Base-by-base conservation (phyloP, 495 filamentous ascomycete species). In the Beverwykella pulmonaria region DNA sequence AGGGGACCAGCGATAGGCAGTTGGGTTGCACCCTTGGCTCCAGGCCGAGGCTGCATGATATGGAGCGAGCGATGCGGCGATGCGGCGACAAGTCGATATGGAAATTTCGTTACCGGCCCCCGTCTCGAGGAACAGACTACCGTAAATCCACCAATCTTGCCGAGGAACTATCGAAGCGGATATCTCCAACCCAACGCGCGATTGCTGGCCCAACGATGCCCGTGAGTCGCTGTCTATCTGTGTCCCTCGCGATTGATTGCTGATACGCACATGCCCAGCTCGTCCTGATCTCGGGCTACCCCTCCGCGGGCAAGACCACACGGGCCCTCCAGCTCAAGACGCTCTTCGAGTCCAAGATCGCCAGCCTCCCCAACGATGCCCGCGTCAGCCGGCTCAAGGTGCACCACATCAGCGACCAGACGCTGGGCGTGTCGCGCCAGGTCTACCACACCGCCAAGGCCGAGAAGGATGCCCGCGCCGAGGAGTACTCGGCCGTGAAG, bases 381-480 rank as follows among this genome's bases (percentile, higher is more conserved):
- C 82, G 82, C 17, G 83, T 82, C 65, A 79, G 78, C 61, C 77
- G 84, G 10, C 77, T 88, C 47, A 80, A 79, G 58, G 84, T 97
- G 9, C 86, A 88, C 73, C 80, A 86, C 22, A 85, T 93, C 69
- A 87, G 86, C 64, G 86, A 91, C 76, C 80, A 87, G 55, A 82
- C 82, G 6, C 87, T 91, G 4, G 81, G 82, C 20, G 80, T 92
- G 54, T 74, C 80, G 15, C 86, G 88, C 36, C 70, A 78, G 39
- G 86, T 84, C 29, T 92, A 92, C 80, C 86, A 82, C 60, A 79
- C 87, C 71, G 87, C 88, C 6, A 79, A 82, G 19, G 85, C 86
- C 0, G 94, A 98, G 77, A 98, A 98, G 76, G 89, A 95, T 75
- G 91, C 92, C 1, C 87, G 94, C n/a, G 93, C 92, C 1, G 83